A percentile compares a stretch with the other conserved stretches of the same genome.
Conservation (phyloP, 441 rosid species). For the Populus trichocarpa region DNA sequence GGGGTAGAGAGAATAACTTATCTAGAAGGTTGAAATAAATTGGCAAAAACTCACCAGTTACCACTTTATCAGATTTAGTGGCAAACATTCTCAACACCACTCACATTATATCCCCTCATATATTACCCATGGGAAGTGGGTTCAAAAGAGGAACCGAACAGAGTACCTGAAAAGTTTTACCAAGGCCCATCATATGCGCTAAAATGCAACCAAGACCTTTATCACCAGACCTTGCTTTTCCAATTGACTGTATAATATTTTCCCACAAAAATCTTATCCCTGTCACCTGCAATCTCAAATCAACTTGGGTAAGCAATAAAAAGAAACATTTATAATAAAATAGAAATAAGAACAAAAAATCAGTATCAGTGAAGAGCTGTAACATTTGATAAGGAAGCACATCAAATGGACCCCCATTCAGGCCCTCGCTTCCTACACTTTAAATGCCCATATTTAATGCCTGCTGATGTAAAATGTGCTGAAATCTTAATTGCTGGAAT, state of each 20-base stretch:
- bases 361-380: background rate
- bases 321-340: background rate
- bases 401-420: background rate
- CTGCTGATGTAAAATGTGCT: background rate
- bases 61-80: background rate
- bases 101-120: background rate
- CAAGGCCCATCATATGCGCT: constrained; percentile 99
- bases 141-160: constrained; percentile 15
- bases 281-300: constrained; percentile 63
- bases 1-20: background rate
- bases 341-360: background rate
- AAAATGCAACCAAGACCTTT: constrained; percentile 99
- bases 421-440: background rate
- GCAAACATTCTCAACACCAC: background rate
- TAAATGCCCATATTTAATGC: background rate
- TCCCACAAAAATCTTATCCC: constrained; percentile 99
- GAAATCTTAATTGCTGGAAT: background rate
- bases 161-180: constrained; percentile 97
- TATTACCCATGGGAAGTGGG: background rate
- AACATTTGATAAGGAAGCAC: background rate
- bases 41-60: background rate
- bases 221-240: constrained; percentile 87
- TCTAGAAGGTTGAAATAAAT: background rate
- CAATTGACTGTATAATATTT: constrained; percentile 90
- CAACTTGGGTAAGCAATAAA: constrained; percentile 15